Evolutionary conservation across 1,139 yeast species (phyloP).

Genomic region (Candida sanyaensis): DNA sequence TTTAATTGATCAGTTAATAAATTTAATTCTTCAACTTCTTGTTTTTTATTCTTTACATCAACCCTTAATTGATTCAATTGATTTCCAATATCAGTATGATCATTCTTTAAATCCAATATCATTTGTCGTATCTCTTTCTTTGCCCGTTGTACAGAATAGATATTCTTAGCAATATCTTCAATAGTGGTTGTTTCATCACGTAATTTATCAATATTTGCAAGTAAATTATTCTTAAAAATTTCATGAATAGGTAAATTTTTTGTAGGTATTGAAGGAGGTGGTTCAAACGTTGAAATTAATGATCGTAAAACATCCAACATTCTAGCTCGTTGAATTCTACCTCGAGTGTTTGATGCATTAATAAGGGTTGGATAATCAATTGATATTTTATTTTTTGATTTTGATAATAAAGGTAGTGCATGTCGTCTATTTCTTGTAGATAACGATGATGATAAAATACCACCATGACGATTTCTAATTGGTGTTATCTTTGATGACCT

Average conservation of each 20-base stretch:
- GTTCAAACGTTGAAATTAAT: constrained; percentile 29
- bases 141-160: constrained; percentile 35
- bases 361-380: constrained; percentile 9
- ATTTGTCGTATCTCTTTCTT: constrained; percentile 44
- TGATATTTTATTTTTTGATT: constrained; percentile 1
- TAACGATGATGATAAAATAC: background rate
- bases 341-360: constrained; percentile 2
- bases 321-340: constrained; percentile 4
- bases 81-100: constrained; percentile 40
- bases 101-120: constrained; percentile 39
- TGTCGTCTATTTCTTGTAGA: background rate
- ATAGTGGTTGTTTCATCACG: constrained; percentile 44
- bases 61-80: constrained; percentile 40
- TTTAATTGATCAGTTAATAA: constrained; percentile 16
- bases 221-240: constrained; percentile 33
- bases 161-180: constrained; percentile 38
- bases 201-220: constrained; percentile 31
- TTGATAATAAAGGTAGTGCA: constrained; percentile 1
- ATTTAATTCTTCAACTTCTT: constrained; percentile 24
- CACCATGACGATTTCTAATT: background rate
- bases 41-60: constrained; percentile 26
- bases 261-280: constrained; percentile 17
- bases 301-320: constrained; percentile 38
- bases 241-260: constrained; percentile 26
- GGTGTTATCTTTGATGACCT: background rate